phyloP scores from a whole-genome alignment of 352 stramenopile genomes.

The Peronosclerospora sorghi region DNA sequence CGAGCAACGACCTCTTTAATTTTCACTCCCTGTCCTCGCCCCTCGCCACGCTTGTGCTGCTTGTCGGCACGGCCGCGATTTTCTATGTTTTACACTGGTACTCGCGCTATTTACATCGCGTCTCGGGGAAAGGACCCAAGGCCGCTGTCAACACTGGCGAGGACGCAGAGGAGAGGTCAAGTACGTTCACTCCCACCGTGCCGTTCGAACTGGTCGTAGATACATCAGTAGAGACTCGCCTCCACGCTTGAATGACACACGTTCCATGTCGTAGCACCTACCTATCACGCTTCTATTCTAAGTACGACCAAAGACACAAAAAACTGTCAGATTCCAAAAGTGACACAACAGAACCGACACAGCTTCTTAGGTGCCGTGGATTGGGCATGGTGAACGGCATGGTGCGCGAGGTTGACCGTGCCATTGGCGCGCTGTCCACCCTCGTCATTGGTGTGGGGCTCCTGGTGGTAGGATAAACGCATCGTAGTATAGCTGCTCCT shows the following conservation, averaged over 20 bases:
- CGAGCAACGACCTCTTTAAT: slow-evolving; percentile 42
- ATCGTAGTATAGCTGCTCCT: background rate
- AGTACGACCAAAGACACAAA: slow-evolving; percentile 3
- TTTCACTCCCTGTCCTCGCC: slow-evolving; percentile 39
- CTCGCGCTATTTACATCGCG: slow-evolving; percentile 23
- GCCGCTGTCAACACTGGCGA: slow-evolving; percentile 7
- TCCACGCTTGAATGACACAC: no score
- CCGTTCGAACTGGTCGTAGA: slow-evolving; percentile 42
- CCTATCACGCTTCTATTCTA: no score
- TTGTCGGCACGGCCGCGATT: slow-evolving; percentile 22
- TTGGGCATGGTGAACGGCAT: slow-evolving; percentile 37
- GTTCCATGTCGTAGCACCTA: no score
- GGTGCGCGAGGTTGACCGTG: slow-evolving; percentile 68
- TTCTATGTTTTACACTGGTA: slow-evolving; percentile 36
- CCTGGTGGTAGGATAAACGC: slow-evolving; percentile 29
- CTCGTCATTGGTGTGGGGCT: slow-evolving; percentile 65
- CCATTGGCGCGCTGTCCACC: slow-evolving; percentile 65
- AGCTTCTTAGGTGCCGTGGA: no score
- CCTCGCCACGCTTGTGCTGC: slow-evolving; percentile 22
- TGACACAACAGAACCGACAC: slow-evolving; percentile 6
- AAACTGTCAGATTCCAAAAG: slow-evolving; percentile 1
- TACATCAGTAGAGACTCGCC: slow-evolving; percentile 9
- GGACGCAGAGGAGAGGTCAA: slow-evolving; percentile 19
- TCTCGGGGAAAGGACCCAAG: slow-evolving; percentile 16
- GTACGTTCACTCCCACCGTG: slow-evolving; percentile 13